Evolutionary conservation across 306 rosid genomes (phyloP).

Genomic region (Cicer chorassanicum): DNA sequence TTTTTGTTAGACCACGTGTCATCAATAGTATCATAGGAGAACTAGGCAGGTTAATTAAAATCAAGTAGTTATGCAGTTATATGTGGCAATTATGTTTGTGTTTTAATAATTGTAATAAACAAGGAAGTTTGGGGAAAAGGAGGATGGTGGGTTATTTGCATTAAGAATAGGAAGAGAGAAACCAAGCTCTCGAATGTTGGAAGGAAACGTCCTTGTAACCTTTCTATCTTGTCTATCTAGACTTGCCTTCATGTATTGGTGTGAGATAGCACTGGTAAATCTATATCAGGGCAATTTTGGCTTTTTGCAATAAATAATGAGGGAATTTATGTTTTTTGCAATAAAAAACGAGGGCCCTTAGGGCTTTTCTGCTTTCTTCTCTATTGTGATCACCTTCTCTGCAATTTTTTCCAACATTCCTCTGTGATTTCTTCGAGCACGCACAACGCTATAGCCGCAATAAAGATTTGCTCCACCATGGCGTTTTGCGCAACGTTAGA

Average conservation of each 20-base stretch:
- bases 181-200: not conserved
- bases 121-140: not conserved
- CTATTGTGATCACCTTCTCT: no score
- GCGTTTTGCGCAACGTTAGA: no score
- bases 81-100: not conserved
- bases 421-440: no score
- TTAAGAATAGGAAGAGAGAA: not conserved
- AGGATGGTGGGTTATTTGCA: not conserved
- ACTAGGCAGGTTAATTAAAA: not conserved
- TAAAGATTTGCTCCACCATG: no score
- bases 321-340: no score
- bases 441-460: no score
- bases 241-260: not conserved
- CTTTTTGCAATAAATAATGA: no score
- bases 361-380: no score
- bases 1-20: not conserved
- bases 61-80: not conserved
- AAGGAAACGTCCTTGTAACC: not conserved
- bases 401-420: no score
- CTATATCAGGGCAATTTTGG: not conserved
- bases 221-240: not conserved
- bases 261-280: not conserved
- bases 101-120: no score
- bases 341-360: no score
- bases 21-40: not conserved